Percentiles rank a stretch among this genome's conserved stretches.
Conservation (phyloP, 805 yeast genomes). For the Barnettozyma populi region DNA sequence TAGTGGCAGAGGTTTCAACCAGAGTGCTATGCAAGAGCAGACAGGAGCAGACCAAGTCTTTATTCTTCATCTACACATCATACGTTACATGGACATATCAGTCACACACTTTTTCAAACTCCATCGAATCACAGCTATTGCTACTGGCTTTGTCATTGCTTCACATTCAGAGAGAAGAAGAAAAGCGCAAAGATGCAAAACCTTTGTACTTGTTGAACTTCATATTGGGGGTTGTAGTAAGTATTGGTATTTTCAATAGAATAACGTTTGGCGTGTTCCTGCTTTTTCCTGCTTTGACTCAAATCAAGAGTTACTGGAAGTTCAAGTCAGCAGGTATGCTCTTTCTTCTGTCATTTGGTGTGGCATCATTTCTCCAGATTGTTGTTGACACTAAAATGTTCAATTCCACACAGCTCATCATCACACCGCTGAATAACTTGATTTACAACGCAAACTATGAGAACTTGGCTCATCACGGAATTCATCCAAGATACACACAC, state of each 20-base stretch:
- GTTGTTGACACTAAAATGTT: constrained; percentile 50
- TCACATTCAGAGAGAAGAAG: constrained; percentile 25
- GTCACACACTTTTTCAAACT: constrained; percentile 85
- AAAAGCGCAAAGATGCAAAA: constrained; percentile 1
- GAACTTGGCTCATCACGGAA: constrained; percentile 74
- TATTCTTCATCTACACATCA: constrained; percentile 42
- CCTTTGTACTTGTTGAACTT: constrained; percentile 17
- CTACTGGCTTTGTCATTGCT: constrained; percentile 37
- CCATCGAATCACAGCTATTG: constrained; percentile 56
- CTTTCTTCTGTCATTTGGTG: constrained; percentile 30
- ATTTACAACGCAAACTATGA: constrained; percentile 54
- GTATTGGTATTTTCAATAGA: constrained; percentile 78
- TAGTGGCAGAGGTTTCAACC: constrained; percentile 32
- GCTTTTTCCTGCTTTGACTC: constrained; percentile 49
- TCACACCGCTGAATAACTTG: constrained; percentile 77
- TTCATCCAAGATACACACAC: constrained; percentile 78
- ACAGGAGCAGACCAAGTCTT: constrained; percentile 38
- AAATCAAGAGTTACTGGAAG: constrained; percentile 37
- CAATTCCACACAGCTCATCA: constrained; percentile 24
- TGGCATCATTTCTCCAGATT: constrained; percentile 36
- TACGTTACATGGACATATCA: constrained; percentile 78
- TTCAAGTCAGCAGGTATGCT: constrained; percentile 31
- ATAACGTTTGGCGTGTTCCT: constrained; percentile 78
- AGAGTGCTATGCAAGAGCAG: constrained; percentile 44
- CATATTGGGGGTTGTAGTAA: constrained; percentile 43